phyloP scores from a whole-genome alignment of 257 asterid species.

The Solanum neorickii region DNA sequence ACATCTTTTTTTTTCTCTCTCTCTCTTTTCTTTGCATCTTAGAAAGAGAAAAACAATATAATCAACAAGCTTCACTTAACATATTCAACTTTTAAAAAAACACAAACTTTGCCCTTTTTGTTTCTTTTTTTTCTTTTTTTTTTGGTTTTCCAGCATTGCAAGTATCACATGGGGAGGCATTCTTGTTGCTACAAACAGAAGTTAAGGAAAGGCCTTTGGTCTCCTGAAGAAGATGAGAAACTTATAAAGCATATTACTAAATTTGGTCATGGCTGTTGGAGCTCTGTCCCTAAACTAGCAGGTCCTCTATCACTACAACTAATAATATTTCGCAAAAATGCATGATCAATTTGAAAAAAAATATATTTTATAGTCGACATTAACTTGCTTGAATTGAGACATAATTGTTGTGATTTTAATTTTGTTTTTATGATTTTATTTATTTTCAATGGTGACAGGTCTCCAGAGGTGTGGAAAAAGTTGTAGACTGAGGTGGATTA shows the following conservation, averaged over 20 bases:
- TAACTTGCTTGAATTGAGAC: not conserved
- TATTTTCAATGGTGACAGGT: conserved; percentile 2
- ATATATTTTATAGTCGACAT: not conserved
- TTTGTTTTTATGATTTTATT: not conserved
- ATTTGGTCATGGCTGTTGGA: conserved; percentile 94
- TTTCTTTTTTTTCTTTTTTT: not conserved
- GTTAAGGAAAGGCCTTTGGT: conserved; percentile 91
- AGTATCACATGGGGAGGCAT: conserved; percentile 71
- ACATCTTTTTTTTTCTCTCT: not conserved
- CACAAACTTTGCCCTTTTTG: not conserved
- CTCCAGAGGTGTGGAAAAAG: conserved; percentile 96
- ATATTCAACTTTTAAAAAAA: not conserved
- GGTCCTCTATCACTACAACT: conserved; percentile 18
- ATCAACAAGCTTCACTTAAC: not conserved
- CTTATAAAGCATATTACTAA: conserved; percentile 69
- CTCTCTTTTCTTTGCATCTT: not conserved
- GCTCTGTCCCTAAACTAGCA: conserved; percentile 95
- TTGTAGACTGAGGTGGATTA: conserved; percentile 86
- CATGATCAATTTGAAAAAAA: not conserved
- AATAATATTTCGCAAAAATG: not conserved
- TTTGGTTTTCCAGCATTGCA: conserved; percentile 11
- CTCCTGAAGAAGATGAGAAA: conserved; percentile 97
- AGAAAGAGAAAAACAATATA: not conserved
- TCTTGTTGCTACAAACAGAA: conserved; percentile 89
- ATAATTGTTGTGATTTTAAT: not conserved